Percentiles rank a stretch among this genome's conserved stretches.
phyloP scores from a whole-genome alignment of 2,329 filamentous ascomycete species.

The Penicillium sp. region DNA sequence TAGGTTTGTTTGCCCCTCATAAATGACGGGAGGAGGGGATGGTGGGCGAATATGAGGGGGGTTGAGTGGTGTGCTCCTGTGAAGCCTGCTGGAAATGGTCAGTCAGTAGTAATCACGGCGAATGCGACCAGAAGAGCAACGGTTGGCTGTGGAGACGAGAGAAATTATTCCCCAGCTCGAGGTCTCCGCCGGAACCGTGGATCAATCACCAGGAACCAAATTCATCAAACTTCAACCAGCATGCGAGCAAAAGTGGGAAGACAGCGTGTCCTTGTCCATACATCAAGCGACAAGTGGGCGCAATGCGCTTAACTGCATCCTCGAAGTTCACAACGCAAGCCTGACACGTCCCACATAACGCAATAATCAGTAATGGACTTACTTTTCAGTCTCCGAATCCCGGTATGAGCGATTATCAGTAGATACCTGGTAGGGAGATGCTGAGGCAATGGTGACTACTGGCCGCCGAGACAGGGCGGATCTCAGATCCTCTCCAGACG shows the following conservation, averaged over 20 bases:
- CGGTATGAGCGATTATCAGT: not conserved
- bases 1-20: conserved; percentile 18
- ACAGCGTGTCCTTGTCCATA: not conserved
- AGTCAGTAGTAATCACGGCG: not conserved
- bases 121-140: conserved; percentile 1
- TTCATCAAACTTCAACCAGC: not conserved
- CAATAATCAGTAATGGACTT: not conserved
- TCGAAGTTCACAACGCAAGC: not conserved
- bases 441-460: not conserved
- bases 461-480: not conserved
- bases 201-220: conserved; percentile 8
- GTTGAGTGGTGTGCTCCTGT: not conserved
- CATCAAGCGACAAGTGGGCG: not conserved
- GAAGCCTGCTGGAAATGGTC: not conserved
- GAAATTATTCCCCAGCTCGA: conserved; percentile 5
- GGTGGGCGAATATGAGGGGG: conserved; percentile 2
- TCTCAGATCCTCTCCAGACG: not conserved
- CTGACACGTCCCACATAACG: not conserved
- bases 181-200: conserved; percentile 6
- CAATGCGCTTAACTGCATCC: not conserved
- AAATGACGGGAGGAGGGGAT: conserved; percentile 18
- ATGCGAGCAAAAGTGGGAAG: not conserved
- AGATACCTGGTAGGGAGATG: not conserved
- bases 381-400: not conserved
- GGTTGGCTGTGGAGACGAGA: conserved; percentile 13